A percentile compares a stretch with the other conserved stretches of the same genome.
phyloP scores from a whole-genome alignment of 1,284 basidiomycete genomes.

The Irpex sp. region DNA sequence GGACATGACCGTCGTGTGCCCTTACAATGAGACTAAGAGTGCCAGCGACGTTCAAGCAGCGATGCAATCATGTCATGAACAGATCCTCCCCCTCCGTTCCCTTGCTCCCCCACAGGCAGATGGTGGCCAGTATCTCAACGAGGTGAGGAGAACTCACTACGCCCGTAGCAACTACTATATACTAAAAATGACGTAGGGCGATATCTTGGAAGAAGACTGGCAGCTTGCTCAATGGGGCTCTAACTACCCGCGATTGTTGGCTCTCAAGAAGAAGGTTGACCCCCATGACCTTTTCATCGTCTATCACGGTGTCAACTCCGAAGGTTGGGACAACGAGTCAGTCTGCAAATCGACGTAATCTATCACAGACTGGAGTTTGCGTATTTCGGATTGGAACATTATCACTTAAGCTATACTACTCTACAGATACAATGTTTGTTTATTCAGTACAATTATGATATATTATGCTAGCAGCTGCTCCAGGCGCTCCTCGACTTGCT shows the following conservation, averaged over 20 bases:
- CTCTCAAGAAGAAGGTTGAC: constrained; percentile 41
- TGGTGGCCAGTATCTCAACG: constrained; percentile 36
- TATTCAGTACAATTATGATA: neutral
- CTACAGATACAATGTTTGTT: neutral
- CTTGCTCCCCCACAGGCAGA: constrained; percentile 18
- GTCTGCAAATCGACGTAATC: neutral
- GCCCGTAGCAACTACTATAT: too few species aligned
- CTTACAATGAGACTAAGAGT: neutral
- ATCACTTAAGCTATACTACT: neutral
- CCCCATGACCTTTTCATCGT: constrained; percentile 39
- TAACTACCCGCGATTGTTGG: constrained; percentile 33
- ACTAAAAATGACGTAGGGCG: neutral
- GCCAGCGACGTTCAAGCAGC: neutral
- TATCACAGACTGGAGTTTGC: neutral
- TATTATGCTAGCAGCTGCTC: constrained; percentile 15
- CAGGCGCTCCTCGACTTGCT: constrained; percentile 17
- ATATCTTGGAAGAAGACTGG: constrained; percentile 31
- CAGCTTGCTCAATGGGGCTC: constrained; percentile 38
- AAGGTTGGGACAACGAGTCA: constrained; percentile 26
- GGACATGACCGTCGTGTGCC: neutral
- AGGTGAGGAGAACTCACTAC: constrained; percentile 24
- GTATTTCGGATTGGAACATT: neutral
- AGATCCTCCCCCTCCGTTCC: constrained; percentile 11
- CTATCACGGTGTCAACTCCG: constrained; percentile 37
- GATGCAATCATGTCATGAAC: neutral